Evolutionary conservation across 2,329 filamentous ascomycete genomes (phyloP).

Genomic region (Chrysoporthe cubensis): DNA sequence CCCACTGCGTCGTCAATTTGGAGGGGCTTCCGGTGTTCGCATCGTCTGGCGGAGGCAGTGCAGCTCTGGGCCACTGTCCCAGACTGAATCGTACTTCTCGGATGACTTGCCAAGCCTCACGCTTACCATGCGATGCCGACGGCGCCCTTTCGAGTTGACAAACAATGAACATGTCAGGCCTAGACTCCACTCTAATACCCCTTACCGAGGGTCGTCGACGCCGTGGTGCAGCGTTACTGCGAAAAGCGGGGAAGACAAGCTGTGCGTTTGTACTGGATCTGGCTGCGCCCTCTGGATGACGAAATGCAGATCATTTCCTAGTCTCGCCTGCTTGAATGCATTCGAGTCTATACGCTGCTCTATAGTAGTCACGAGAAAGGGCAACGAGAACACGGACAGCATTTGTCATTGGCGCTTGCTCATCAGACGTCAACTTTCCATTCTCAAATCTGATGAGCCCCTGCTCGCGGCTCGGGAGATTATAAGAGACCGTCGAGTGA

Average conservation of each 20-base stretch:
- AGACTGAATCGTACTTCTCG: not conserved
- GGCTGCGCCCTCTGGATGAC: not conserved
- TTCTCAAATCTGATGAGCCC: not conserved
- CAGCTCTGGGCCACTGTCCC: not conserved
- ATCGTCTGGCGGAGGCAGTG: not conserved
- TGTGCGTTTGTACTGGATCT: not conserved
- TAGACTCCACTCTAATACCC: not conserved
- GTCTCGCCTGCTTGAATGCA: not conserved
- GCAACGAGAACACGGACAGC: not conserved
- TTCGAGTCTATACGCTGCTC: not conserved
- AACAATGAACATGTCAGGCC: too few species aligned
- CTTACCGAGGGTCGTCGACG: not conserved
- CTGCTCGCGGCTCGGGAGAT: not conserved
- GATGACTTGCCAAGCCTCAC: not conserved
- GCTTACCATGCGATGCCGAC: not conserved
- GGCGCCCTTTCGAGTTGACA: not conserved
- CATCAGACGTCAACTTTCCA: not conserved
- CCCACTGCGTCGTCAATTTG: not conserved
- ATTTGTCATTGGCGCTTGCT: not conserved
- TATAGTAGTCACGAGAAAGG: not conserved
- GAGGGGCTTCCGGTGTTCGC: not conserved
- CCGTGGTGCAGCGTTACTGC: too few species aligned
- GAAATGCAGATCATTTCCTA: not conserved
- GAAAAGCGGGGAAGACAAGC: constrained; percentile 3
- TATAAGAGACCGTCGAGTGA: not conserved